Percentiles rank a stretch among this genome's conserved stretches.
Conservation (phyloP, 225 moss, liverwort and hornwort genomes). For the Marchantia polymorpha region DNA sequence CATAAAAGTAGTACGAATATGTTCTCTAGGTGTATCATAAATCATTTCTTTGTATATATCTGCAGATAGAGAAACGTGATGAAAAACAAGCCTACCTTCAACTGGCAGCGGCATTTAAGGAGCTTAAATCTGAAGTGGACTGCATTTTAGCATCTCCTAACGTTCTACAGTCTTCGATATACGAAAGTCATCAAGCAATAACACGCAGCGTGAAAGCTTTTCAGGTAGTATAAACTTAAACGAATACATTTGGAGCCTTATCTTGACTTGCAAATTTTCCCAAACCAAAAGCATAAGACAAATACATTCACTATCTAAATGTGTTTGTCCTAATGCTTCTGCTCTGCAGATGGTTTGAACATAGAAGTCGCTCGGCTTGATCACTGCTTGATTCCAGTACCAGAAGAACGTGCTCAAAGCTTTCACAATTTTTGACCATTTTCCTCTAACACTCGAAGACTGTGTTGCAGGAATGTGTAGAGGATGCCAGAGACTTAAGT, state of each 20-base stretch:
- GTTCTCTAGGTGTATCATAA: not conserved
- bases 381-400: no score
- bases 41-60: not conserved
- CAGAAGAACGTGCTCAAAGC: no score
- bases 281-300: not conserved
- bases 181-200: slow-evolving; percentile 53
- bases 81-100: slow-evolving; percentile 45
- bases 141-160: slow-evolving; percentile 40
- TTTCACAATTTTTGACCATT: not conserved
- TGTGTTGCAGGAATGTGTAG: slow-evolving; percentile 33
- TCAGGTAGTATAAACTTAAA: slow-evolving; percentile 45
- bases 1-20: no score
- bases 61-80: slow-evolving; percentile 51
- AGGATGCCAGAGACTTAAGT: slow-evolving; percentile 25
- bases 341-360: no score
- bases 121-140: slow-evolving; percentile 62
- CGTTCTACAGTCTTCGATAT: slow-evolving; percentile 40
- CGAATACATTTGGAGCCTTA: not conserved
- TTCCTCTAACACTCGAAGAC: not conserved
- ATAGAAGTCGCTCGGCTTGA: no score
- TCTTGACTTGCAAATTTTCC: not conserved
- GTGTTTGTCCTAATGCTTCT: no score
- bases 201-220: slow-evolving; percentile 38
- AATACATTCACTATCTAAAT: no score
- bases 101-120: slow-evolving; percentile 45